Percentiles rank a stretch among this genome's conserved stretches.
These are phyloP conservation scores for Coleophoma crateriformis DNA, from an alignment of 2,329 filamentous ascomycete genomes.

Conservation along the genomic window DNA sequence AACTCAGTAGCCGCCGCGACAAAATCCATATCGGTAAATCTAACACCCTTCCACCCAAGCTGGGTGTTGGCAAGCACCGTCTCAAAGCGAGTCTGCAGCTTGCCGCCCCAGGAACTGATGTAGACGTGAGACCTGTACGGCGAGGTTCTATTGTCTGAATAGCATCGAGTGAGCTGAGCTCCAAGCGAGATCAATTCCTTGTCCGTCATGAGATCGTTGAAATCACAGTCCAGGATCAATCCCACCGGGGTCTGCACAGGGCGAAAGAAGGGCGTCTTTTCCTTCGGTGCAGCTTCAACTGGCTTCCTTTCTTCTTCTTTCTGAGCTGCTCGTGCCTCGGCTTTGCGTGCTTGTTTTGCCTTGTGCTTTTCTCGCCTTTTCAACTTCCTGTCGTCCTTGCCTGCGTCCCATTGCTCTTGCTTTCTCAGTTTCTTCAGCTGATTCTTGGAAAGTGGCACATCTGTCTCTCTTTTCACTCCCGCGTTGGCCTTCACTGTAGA, in stretches of 20 bases:
- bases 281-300: conserved; percentile 12
- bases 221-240: conserved; percentile 85
- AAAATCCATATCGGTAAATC: conserved; percentile 71
- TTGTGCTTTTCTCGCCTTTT: conserved; percentile 47
- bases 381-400: conserved; percentile 51
- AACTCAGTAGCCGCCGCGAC: conserved; percentile 61
- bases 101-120: conserved; percentile 72
- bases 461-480: background rate
- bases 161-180: conserved; percentile 79
- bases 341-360: conserved; percentile 44
- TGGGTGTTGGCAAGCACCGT: conserved; percentile 67
- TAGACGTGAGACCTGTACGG: conserved; percentile 65
- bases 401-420: conserved; percentile 70
- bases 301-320: conserved; percentile 29
- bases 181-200: conserved; percentile 79
- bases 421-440: conserved; percentile 75
- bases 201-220: conserved; percentile 83
- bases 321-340: conserved; percentile 38
- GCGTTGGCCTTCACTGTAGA: background rate
- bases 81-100: conserved; percentile 74
- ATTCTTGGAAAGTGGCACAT: conserved; percentile 66
- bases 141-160: conserved; percentile 77
- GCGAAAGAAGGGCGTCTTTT: conserved; percentile 7
- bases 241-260: conserved; percentile 64
- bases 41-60: conserved; percentile 72